These are phyloP conservation scores for Ogataea zsoltii DNA, from an alignment of 805 yeast species.

Conservation along the genomic window DNA sequence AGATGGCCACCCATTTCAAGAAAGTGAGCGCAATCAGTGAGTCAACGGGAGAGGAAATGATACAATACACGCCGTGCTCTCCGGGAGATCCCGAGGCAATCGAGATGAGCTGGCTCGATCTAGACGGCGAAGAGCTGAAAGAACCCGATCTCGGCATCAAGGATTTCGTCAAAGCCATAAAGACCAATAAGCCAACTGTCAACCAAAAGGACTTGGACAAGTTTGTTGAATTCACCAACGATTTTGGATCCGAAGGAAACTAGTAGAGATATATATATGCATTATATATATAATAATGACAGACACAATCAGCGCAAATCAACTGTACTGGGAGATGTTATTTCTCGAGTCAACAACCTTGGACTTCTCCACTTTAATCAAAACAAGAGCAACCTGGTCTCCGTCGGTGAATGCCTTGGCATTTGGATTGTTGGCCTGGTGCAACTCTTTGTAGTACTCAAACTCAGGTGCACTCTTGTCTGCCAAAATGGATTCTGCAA, in stretches of 20 bases:
- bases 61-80: conserved; percentile 84
- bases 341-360: conserved; percentile 80
- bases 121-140: conserved; percentile 81
- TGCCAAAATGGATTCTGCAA: conserved; percentile 52
- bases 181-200: conserved; percentile 92
- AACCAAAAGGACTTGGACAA: conserved; percentile 78
- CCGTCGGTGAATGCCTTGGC: conserved; percentile 68
- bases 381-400: conserved; percentile 63
- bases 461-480: conserved; percentile 48
- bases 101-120: conserved; percentile 93
- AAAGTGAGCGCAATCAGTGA: conserved; percentile 47
- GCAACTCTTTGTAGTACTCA: conserved; percentile 59
- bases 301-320: neutral
- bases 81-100: conserved; percentile 90
- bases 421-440: conserved; percentile 62
- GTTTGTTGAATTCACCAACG: conserved; percentile 86
- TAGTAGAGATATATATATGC: conserved; percentile 26
- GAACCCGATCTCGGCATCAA: conserved; percentile 90
- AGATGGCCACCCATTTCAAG: conserved; percentile 93
- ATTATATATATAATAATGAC: conserved; percentile 10
- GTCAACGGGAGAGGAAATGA: conserved; percentile 34
- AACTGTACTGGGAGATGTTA: conserved; percentile 42
- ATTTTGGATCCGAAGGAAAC: conserved; percentile 97
- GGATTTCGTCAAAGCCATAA: conserved; percentile 91
- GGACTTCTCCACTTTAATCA: conserved; percentile 64